Percentiles rank a stretch among this genome's conserved stretches.
Evolutionary conservation across 352 stramenopile species (phyloP).

Genomic region (Aphanomyces invadans): DNA sequence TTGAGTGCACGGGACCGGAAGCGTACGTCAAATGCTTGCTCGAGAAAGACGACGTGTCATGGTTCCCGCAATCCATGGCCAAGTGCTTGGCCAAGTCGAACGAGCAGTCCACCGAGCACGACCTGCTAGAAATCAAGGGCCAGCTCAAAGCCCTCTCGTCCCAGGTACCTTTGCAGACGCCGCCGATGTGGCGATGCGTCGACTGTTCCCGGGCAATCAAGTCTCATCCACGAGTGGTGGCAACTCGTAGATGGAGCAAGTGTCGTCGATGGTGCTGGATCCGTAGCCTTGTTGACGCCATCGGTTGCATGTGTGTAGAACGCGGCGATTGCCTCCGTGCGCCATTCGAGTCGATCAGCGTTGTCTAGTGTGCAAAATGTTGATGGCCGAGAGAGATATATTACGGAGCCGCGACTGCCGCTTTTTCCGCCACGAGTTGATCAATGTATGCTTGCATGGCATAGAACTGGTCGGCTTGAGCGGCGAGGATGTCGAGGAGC

Average conservation of each 20-base stretch:
- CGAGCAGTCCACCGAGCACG: constrained; percentile 12
- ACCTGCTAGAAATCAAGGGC: constrained; percentile 16
- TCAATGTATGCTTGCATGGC: constrained; percentile 70
- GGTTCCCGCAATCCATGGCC: constrained; percentile 23
- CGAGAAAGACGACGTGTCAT: constrained; percentile 25
- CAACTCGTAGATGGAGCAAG: constrained; percentile 18
- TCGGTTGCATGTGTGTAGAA: no score
- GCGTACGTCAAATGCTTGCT: constrained; percentile 24
- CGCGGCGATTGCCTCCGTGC: no score
- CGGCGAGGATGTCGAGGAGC: constrained; percentile 55
- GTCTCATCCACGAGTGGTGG: no score
- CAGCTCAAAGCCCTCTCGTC: constrained; percentile 14
- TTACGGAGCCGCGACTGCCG: background rate
- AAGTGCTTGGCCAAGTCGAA: constrained; percentile 10
- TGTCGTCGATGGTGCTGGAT: constrained; percentile 1
- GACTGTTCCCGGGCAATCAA: no score
- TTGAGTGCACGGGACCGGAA: constrained; percentile 26
- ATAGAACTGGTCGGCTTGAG: constrained; percentile 64
- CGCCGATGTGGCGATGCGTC: no score
- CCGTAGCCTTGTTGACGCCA: no score
- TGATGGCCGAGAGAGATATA: background rate
- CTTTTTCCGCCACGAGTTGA: constrained; percentile 44
- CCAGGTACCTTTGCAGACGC: constrained; percentile 1
- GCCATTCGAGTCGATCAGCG: no score
- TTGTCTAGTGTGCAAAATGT: background rate